Conservation (phyloP, 495 filamentous ascomycete genomes). For the Corynascus novoguineensis region DNA sequence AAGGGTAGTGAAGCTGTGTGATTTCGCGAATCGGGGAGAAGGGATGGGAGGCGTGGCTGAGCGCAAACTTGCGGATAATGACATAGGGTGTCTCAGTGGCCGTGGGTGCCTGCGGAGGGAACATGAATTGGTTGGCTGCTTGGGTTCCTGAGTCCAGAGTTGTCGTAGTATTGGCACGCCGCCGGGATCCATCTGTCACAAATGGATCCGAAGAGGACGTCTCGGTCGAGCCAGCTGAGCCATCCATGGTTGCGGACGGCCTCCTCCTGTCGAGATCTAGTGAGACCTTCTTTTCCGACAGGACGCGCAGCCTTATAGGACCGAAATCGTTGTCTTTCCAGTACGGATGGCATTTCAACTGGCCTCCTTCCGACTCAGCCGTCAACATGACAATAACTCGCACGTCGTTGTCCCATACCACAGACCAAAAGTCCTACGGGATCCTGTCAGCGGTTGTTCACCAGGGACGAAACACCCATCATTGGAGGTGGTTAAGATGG, state of each 20-base stretch:
- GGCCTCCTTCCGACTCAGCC: conserved; percentile 90
- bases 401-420: conserved; percentile 94
- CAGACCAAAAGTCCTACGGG: conserved; percentile 92
- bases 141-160: conserved; percentile 22
- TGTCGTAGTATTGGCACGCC: conserved; percentile 42
- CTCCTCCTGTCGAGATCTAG: conserved; percentile 58
- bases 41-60: conserved; percentile 69
- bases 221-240: conserved; percentile 19
- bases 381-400: conserved; percentile 94
- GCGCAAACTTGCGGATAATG: conserved; percentile 78
- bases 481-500: neutral
- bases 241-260: conserved; percentile 17
- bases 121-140: conserved; percentile 22
- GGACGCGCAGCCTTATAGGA: conserved; percentile 63
- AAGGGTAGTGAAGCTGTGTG: conserved; percentile 88
- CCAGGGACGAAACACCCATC: neutral
- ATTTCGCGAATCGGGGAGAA: conserved; percentile 88
- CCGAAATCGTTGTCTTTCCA: conserved; percentile 83
- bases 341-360: conserved; percentile 90
- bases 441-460: conserved; percentile 34
- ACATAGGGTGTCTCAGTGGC: conserved; percentile 61
- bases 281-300: conserved; percentile 75
- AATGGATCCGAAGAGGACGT: conserved; percentile 23
- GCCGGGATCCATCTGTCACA: conserved; percentile 27
- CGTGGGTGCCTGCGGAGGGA: neutral